phyloP scores from a whole-genome alignment of 192 early-diverging fungal genomes.

The Mortierella alpina region DNA sequence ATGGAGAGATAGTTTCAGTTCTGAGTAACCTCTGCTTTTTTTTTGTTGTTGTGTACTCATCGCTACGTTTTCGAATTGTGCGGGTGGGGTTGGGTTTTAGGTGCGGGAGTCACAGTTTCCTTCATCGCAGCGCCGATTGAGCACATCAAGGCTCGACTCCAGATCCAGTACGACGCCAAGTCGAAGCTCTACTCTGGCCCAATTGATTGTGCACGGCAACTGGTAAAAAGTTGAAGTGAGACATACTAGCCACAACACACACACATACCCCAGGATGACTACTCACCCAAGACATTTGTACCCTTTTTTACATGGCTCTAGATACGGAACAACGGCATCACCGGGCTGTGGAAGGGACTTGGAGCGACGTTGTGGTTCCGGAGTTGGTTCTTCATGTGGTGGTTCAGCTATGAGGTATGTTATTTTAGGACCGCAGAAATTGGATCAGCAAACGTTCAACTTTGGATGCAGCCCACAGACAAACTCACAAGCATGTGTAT shows the following conservation, averaged over 20 bases:
- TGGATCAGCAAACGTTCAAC: not conserved
- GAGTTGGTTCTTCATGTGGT: constrained; percentile 79
- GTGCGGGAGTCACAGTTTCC: constrained; percentile 82
- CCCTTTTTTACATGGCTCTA: constrained; percentile 22
- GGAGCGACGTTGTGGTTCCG: constrained; percentile 86
- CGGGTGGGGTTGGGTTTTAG: constrained; percentile 19
- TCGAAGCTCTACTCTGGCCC: constrained; percentile 86
- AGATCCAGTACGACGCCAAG: constrained; percentile 78
- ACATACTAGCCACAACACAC: too few species aligned
- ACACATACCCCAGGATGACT: not conserved
- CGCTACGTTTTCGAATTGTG: not conserved
- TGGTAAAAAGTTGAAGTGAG: constrained; percentile 53
- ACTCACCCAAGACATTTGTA: not conserved
- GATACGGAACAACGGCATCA: constrained; percentile 79
- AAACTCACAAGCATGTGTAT: not conserved
- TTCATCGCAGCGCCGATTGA: constrained; percentile 86
- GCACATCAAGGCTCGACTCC: constrained; percentile 76
- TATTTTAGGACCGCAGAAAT: not conserved
- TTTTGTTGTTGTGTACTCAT: too few species aligned
- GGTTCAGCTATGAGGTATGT: constrained; percentile 67
- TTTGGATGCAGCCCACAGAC: not conserved
- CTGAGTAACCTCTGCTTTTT: too few species aligned
- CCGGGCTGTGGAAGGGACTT: constrained; percentile 89
- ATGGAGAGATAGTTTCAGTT: too few species aligned
- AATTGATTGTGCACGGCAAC: constrained; percentile 82